Base-by-base conservation (phyloP, 768 basidiomycete genomes). In the Boletus reticuloceps region DNA sequence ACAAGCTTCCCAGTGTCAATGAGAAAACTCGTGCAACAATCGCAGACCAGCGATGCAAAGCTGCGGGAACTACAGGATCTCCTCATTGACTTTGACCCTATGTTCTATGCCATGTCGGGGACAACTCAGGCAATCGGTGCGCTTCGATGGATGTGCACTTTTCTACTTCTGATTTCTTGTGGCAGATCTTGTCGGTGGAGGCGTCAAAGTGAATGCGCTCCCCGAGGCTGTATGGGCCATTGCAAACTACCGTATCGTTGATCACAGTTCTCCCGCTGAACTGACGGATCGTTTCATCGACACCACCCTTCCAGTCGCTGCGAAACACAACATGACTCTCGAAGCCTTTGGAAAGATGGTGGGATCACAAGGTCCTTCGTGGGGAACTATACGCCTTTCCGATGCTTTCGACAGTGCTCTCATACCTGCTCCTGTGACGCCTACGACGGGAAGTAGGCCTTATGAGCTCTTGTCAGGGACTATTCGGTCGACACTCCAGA, bases 141-240 rank as follows among this genome's bases (percentile, higher is more conserved):
- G 65, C 19, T 48, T 40, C 11, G 7, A 20, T 17, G 58, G 55
- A 13, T n/a, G n/a, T n/a, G n/a, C 5, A 45, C 56, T 38, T 4
- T 3, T 29, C 64, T 60, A 1, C 64, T 46, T 64, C 65, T 69
- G 8, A 68, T 64, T 56, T 2, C 62, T 34, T 64, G 62, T 52
- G 61, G 62, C 72, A 59, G 79, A 81, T 53, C 59, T 82, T 10
- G 68, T 81, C 42, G 58, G 67, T 20, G 75, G 76, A 14, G 75
- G 71, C 13, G 70, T 72, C 1, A 81, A 82, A 68, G 66, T 72
- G 41, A 79, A 81, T 54, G 77, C 78, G 2, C 68, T 82, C 12
- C 77, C 79, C 0, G 80, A 81, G 56, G 66, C 64, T 32, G 73
- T 63, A 16, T 72, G 63, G 54, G 74, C 73, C 7, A 51, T 77